Conservation (phyloP, 495 filamentous ascomycete genomes). For the Penicillium malachiteum region DNA sequence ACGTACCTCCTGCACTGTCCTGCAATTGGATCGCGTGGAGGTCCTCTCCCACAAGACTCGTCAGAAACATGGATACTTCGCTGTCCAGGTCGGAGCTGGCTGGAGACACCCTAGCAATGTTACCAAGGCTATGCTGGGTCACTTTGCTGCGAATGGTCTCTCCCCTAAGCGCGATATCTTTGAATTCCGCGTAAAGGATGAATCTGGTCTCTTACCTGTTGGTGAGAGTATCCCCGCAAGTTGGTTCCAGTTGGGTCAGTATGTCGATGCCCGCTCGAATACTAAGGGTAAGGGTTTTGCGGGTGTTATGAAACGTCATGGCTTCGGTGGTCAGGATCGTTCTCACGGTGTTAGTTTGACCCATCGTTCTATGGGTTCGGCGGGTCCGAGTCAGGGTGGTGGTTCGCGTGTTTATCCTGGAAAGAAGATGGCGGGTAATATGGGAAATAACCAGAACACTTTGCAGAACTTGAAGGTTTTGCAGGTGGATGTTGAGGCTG, state of each 20-base stretch:
- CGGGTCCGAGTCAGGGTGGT: conserved; percentile 83
- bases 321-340: conserved; percentile 82
- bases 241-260: conserved; percentile 90
- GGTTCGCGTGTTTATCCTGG: conserved; percentile 90
- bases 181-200: conserved; percentile 80
- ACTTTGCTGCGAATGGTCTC: conserved; percentile 74
- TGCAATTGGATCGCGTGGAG: conserved; percentile 91
- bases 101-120: conserved; percentile 74
- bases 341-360: conserved; percentile 92
- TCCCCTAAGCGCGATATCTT: conserved; percentile 77
- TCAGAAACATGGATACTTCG: conserved; percentile 81
- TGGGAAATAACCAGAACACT: conserved; percentile 85
- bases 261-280: conserved; percentile 77
- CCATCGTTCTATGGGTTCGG: conserved; percentile 85
- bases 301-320: conserved; percentile 95
- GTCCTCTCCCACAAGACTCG: conserved; percentile 82
- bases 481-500: conserved; percentile 78
- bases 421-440: conserved; percentile 95
- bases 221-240: conserved; percentile 72
- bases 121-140: conserved; percentile 75
- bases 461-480: conserved; percentile 87
- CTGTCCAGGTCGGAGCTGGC: conserved; percentile 84
- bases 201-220: conserved; percentile 67
- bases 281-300: conserved; percentile 87
- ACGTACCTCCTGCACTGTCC: conserved; percentile 82